These are phyloP conservation scores for Aspergillus asperescens DNA, from an alignment of 495 filamentous ascomycete species.

Conservation along the genomic window DNA sequence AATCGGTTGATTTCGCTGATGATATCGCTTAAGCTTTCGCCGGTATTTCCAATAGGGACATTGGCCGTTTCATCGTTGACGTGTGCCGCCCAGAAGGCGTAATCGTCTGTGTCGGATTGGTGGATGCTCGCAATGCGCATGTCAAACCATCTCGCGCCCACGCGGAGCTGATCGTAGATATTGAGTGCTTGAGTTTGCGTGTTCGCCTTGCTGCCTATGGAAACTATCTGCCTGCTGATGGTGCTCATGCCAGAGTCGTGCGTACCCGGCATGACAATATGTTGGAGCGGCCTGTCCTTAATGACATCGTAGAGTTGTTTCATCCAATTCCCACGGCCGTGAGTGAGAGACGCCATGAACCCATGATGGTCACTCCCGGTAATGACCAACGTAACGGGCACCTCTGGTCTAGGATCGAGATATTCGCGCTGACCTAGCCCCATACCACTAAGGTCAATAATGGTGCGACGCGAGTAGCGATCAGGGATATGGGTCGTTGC, in stretches of 20 bases:
- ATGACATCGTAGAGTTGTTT: conserved; percentile 7
- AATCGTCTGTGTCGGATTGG: background rate
- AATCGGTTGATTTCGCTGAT: conserved; percentile 11
- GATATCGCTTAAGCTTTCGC: conserved; percentile 2
- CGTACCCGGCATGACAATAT: conserved; percentile 11
- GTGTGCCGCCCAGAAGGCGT: conserved; percentile 11
- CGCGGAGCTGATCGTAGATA: conserved; percentile 12
- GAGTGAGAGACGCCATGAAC: conserved; percentile 7
- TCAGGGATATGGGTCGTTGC: conserved; percentile 12
- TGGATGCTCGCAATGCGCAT: conserved; percentile 12
- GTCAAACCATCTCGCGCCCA: conserved; percentile 11
- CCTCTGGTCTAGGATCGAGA: conserved; percentile 5
- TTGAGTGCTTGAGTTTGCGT: conserved; percentile 11
- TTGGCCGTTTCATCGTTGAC: conserved; percentile 9
- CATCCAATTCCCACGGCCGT: conserved; percentile 8
- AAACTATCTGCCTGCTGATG: conserved; percentile 8
- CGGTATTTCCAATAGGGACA: conserved; percentile 10
- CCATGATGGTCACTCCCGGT: conserved; percentile 8
- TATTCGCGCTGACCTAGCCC: conserved; percentile 12
- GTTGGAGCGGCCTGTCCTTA: conserved; percentile 4
- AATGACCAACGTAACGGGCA: conserved; percentile 13
- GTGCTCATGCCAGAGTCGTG: conserved; percentile 16
- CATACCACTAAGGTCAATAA: conserved; percentile 12
- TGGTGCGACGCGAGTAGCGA: conserved; percentile 7
- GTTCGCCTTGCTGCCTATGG: conserved; percentile 8